Evolutionary conservation across 176 grass and related monocot genomes (phyloP).

Genomic region (Dactylis glomerata): DNA sequence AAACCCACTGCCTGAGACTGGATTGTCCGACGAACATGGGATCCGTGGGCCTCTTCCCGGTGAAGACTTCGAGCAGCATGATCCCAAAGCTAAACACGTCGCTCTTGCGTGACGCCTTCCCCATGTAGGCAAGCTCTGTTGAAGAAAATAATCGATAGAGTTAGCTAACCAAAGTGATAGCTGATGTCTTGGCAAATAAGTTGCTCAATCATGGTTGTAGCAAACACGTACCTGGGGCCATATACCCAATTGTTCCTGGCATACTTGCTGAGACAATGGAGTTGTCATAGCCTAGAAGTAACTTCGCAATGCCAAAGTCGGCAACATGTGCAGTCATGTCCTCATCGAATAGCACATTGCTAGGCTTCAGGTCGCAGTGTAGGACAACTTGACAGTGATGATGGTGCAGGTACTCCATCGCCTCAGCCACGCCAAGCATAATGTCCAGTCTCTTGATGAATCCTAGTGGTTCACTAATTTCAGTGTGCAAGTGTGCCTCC

Average conservation of each 20-base stretch:
- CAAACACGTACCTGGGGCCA: slow-evolving; percentile 19
- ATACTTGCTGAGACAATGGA: background rate
- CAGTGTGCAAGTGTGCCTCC: background rate
- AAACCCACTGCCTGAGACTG: slow-evolving; percentile 30
- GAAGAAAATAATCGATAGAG: background rate
- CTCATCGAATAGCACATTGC: slow-evolving; percentile 2
- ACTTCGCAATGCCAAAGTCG: slow-evolving; percentile 37
- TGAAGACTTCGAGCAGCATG: slow-evolving; percentile 33
- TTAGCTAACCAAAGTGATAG: background rate
- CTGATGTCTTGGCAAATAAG: background rate
- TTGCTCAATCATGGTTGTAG: background rate
- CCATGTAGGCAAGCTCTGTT: slow-evolving; percentile 25
- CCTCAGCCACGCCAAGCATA: background rate
- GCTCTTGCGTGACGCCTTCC: slow-evolving; percentile 7
- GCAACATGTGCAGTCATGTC: slow-evolving; percentile 37
- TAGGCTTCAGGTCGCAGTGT: slow-evolving; percentile 24
- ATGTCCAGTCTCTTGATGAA: background rate
- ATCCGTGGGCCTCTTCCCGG: slow-evolving; percentile 25
- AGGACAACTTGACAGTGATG: background rate
- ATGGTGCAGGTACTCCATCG: slow-evolving; percentile 18
- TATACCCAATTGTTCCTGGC: slow-evolving; percentile 23
- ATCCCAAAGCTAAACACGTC: slow-evolving; percentile 47
- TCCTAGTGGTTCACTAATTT: background rate
- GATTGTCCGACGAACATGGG: slow-evolving; percentile 10
- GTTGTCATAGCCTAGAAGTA: background rate